These are phyloP conservation scores for Colletotrichum cereale DNA, from an alignment of 2,329 filamentous ascomycete species.

Conservation along the genomic window DNA sequence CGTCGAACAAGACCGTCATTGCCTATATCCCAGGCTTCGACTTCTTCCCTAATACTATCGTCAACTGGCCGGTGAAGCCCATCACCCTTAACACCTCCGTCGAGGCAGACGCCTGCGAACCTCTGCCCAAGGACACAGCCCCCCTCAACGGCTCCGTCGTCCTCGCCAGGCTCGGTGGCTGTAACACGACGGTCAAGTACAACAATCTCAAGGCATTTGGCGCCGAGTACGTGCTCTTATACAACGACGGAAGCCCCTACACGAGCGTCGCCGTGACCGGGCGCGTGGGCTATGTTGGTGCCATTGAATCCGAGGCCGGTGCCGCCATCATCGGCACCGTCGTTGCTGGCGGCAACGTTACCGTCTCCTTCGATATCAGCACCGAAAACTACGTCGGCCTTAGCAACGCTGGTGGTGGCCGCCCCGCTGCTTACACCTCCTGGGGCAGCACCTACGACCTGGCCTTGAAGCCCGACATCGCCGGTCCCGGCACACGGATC, in stretches of 20 bases:
- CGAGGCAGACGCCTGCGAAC: conserved; percentile 45
- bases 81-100: conserved; percentile 45
- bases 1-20: conserved; percentile 44
- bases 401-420: conserved; percentile 47
- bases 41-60: conserved; percentile 50
- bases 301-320: conserved; percentile 43
- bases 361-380: conserved; percentile 46
- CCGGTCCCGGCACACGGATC: conserved; percentile 55
- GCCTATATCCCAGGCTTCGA: conserved; percentile 50
- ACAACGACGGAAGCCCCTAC: conserved; percentile 45
- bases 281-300: background rate
- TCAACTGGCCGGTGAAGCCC: conserved; percentile 48
- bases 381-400: conserved; percentile 43
- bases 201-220: conserved; percentile 45
- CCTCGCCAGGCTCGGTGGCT: conserved; percentile 50
- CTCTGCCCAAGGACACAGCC: conserved; percentile 42
- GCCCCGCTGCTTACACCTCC: conserved; percentile 53
- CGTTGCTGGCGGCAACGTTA: conserved; percentile 45
- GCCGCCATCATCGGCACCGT: conserved; percentile 45
- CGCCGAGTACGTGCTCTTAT: conserved; percentile 47
- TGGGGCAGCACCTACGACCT: conserved; percentile 60
- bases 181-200: conserved; percentile 47
- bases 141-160: conserved; percentile 44
- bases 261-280: background rate
- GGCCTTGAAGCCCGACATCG: conserved; percentile 57